Evolutionary conservation across 2,329 filamentous ascomycete species (phyloP), one percentile per base, ranked within the genome.

Genomic region (Cercospora brassicicola): DNA sequence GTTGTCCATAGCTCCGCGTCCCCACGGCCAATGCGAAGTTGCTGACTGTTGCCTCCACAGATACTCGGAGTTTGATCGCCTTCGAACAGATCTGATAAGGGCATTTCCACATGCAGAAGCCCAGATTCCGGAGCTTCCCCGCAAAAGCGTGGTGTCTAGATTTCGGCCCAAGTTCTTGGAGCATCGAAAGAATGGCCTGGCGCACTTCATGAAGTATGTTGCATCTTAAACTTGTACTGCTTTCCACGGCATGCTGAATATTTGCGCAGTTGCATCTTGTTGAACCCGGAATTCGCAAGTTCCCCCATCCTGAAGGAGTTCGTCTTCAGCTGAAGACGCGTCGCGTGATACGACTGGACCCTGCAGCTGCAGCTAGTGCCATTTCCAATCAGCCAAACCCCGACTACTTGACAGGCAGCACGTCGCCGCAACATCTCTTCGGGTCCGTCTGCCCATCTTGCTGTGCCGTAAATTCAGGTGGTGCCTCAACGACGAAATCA

Each of bases 251-350:
- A 62, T 51, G 60, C 62, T 55, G 20, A 65, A 71, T 67, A 55
- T 28, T 28, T 1, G 15, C n/a, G 18, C 76, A 96, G 93, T 78
- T 97, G 94, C 81, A 90, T 97, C 69, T 82, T 98, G 72, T 82
- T 97, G 31, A 97, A 97, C 79, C 94, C 94, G 0, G 93, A 97
- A 79, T 97, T 97, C 77, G 92, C 93, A 36, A 91, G 91, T 10
- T 95, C 92, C n/a, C 92, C 93, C 0, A 88, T 97, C 1, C 84
- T 97, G 53, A 96, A 95, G 78, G 93, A 96, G 67, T 97, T 97
- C 77, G 84, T 97, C 61, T 95, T 96, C 62, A 64, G 33, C 30
- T 63, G 45, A 45, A n/a, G 11, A 18, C 23, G 23, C 20, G 48
- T 15, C 23, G 48, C 28, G 15, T 56, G 53, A 56, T 26, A 31